Base-by-base conservation (phyloP, 257 asterid species). In the Agastache rugosa region DNA sequence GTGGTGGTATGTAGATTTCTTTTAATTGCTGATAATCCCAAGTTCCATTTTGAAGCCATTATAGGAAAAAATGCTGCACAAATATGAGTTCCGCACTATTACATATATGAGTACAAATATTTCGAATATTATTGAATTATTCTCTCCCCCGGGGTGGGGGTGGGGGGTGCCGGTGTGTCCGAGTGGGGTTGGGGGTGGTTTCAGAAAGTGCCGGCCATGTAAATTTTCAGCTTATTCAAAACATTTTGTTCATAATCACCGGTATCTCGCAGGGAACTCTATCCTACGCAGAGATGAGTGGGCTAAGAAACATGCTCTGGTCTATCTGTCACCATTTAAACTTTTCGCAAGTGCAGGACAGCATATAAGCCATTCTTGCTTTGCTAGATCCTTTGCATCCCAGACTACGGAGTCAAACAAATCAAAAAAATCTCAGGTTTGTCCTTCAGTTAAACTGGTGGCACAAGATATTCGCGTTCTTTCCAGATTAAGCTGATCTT, bases 341-440 rank as follows among this genome's bases (percentile, higher is more conserved):
- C 89, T 79, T 72, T 82, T 82, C 74, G 47, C 56, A 25, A 84
- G 77, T 41, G 27, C 58, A 47, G 77, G 84, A 56, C 72, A 67
- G 71, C 77, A 73, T 76, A 68, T 81, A 66, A 61, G 77, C 67
- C 42, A 47, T 35, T 47, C 84, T 77, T 64, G 64, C 84, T 83
- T 81, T 66, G 76, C 80, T 62, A 87, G 96, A 85, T 75, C 84
- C 68, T 85, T 93, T 82, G 83, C 97, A 63, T 85, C 93, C 78
- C 83, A 81, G 79, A 41, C 87, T 56, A 75, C 98, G 9, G 85
- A 84, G 58, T 80, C 97, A 34, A 80, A 73, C 14, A 65, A 48
- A 53, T 74, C 76, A 80, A 86, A 84, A 67, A 54, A 64, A 69
- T 81, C 95, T 16, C 87, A 93, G 97, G 98, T 93, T 68, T 78